These are phyloP conservation scores for Aspergillus quadrilineatus DNA, from an alignment of 2,329 filamentous ascomycete genomes.

Conservation along the genomic window DNA sequence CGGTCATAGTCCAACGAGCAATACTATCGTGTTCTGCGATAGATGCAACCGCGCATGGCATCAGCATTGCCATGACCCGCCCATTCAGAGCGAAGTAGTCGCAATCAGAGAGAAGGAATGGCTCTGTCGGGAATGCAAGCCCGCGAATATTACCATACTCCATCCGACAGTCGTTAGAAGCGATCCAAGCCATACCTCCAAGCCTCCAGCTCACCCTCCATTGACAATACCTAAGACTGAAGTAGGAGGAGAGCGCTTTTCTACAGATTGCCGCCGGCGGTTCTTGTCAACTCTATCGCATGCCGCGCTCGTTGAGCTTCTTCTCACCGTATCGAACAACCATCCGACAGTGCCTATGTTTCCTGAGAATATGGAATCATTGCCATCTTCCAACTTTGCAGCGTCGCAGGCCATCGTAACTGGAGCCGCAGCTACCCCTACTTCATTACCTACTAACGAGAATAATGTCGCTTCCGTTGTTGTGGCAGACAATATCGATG, in stretches of 20 bases:
- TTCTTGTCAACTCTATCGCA: slow-evolving; percentile 64
- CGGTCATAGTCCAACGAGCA: slow-evolving; percentile 68
- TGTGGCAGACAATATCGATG: background rate
- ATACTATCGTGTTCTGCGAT: slow-evolving; percentile 84
- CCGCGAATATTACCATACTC: slow-evolving; percentile 48
- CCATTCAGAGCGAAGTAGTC: slow-evolving; percentile 68
- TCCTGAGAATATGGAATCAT: slow-evolving; percentile 38
- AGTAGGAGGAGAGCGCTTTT: slow-evolving; percentile 30
- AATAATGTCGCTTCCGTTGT: background rate
- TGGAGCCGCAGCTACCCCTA: slow-evolving; percentile 7
- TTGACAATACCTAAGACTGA: slow-evolving; percentile 21
- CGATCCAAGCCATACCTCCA: slow-evolving; percentile 21
- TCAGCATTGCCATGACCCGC: slow-evolving; percentile 75
- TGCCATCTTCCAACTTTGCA: slow-evolving; percentile 26
- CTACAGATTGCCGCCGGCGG: slow-evolving; percentile 54
- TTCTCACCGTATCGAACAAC: slow-evolving; percentile 61
- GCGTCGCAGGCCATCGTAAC: slow-evolving; percentile 11
- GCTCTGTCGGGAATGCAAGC: slow-evolving; percentile 65
- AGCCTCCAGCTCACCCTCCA: slow-evolving; percentile 15
- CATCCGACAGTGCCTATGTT: slow-evolving; percentile 69
- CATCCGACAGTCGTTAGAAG: slow-evolving; percentile 39
- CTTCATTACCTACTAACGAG: background rate
- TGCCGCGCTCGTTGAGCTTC: slow-evolving; percentile 61
- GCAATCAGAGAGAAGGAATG: slow-evolving; percentile 66
- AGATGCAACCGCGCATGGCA: slow-evolving; percentile 78